Base-by-base conservation (phyloP, 768 basidiomycete genomes). In the Psilocybe azurescens region DNA sequence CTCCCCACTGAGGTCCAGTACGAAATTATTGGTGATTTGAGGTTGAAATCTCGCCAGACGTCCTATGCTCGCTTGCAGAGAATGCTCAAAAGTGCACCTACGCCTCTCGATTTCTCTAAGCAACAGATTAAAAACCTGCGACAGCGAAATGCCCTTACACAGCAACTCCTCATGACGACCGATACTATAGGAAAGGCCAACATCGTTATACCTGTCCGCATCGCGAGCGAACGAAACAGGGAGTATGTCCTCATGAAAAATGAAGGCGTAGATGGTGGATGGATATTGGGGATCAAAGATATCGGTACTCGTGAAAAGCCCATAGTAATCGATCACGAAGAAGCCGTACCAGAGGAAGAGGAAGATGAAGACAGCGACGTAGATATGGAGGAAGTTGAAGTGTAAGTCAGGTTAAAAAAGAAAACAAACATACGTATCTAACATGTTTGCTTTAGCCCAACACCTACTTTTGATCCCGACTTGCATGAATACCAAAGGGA, bases 1-100 rank as follows among this genome's bases (percentile, higher is more conserved):
- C 85, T 99, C 2, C 96, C 97, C 2, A 97, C 94, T 0, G 96
- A 99, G 73, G 88, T 97, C 20, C 95, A 99, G 69, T 99, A 99
- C 75, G 97, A 99, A 78, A 97, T 99, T 66, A 89, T 99, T 36
- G 96, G 97, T 56, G 97, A 99, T 78, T 80, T 99, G 52, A 88
- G 97, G 3, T 81, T 97, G 59, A 95, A 95, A 74, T 98, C 96
- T 1, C 86, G 97, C 3, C 96, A 98, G 75, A 96, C 94, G 11
- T 97, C 94, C 8, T 91, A 96, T 77, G 88, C 87, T 33, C 91
- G 97, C 3, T 78, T 99, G 49, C 91, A 97, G 69, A 89, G 89
- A 59, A 99, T 99, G 97, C 79, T 97, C 18, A 82, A 80, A 57
- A 85, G 82, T 48, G 84, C 95, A 0, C 80, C 79, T 2, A 97